These are phyloP conservation scores for Wilhelminamyces savonicus DNA, from an alignment of 805 yeast species.

Conservation along the genomic window DNA sequence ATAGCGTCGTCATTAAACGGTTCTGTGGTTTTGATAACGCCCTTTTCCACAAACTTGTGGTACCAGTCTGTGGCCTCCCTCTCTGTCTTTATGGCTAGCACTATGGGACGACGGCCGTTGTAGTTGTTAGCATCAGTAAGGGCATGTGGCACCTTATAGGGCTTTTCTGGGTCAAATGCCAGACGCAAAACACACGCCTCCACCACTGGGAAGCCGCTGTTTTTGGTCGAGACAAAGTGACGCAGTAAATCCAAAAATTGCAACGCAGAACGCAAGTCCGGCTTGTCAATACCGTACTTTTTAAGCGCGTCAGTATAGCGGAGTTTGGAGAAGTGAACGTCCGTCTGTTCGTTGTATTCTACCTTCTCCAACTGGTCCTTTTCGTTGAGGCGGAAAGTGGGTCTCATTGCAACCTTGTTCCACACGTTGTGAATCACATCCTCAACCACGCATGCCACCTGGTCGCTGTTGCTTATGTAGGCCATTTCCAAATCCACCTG, in stretches of 20 bases:
- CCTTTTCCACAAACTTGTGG: conserved; percentile 24
- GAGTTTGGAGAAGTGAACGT: conserved; percentile 32
- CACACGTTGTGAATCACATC: conserved; percentile 50
- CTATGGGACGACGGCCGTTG: conserved; percentile 51
- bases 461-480: conserved; percentile 60
- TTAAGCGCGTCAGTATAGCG: conserved; percentile 65
- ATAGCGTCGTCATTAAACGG: conserved; percentile 12
- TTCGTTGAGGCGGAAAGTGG: conserved; percentile 30
- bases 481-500: conserved; percentile 96
- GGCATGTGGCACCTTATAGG: conserved; percentile 27
- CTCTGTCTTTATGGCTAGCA: conserved; percentile 43
- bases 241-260: conserved; percentile 43
- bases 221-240: conserved; percentile 19
- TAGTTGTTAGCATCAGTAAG: conserved; percentile 41
- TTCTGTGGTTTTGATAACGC: conserved; percentile 10
- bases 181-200: conserved; percentile 65
- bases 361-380: conserved; percentile 24
- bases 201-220: conserved; percentile 52
- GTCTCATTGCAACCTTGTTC: conserved; percentile 37
- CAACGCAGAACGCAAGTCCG: conserved; percentile 70
- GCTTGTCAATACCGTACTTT: conserved; percentile 87
- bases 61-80: conserved; percentile 41
- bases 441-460: conserved; percentile 61
- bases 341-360: conserved; percentile 5
- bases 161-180: conserved; percentile 28